Conservation (phyloP, 2,329 filamentous ascomycete genomes). For the Eurotiales sp. region DNA sequence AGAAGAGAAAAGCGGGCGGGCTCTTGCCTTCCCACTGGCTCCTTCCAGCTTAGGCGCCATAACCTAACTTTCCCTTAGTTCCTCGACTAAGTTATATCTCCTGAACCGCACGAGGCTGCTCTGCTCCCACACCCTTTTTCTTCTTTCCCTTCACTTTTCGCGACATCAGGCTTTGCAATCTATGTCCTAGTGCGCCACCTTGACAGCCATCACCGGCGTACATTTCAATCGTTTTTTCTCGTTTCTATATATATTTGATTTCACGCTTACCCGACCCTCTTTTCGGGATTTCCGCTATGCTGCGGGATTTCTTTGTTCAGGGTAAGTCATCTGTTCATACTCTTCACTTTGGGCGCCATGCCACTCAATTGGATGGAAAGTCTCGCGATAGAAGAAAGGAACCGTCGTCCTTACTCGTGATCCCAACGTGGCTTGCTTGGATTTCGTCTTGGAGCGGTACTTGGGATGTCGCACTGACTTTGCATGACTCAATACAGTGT, state of each 20-base stretch:
- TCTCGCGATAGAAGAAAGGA: neutral
- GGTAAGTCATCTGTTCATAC: neutral
- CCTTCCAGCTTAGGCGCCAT: constrained; percentile 1
- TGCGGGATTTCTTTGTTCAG: neutral
- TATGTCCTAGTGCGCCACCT: neutral
- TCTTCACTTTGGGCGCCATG: neutral
- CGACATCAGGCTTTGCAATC: neutral
- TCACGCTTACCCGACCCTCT: neutral
- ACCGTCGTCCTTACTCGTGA: neutral
- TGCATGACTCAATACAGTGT: constrained; percentile 1
- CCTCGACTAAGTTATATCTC: neutral
- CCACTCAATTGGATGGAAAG: neutral
- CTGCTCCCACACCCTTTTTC: neutral
- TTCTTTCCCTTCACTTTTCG: neutral
- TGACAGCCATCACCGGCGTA: neutral
- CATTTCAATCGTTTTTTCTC: neutral
- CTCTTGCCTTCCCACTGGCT: neutral
- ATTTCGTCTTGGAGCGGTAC: neutral
- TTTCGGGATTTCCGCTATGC: constrained; percentile 5
- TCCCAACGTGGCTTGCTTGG: neutral
- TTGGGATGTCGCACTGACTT: neutral
- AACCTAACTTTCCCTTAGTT: neutral
- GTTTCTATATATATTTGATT: neutral
- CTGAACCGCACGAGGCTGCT: constrained; percentile 7
- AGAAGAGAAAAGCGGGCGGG: neutral